Base-by-base conservation (phyloP, 805 yeast genomes). In the Hanseniaspora pseudoguilliermondii region DNA sequence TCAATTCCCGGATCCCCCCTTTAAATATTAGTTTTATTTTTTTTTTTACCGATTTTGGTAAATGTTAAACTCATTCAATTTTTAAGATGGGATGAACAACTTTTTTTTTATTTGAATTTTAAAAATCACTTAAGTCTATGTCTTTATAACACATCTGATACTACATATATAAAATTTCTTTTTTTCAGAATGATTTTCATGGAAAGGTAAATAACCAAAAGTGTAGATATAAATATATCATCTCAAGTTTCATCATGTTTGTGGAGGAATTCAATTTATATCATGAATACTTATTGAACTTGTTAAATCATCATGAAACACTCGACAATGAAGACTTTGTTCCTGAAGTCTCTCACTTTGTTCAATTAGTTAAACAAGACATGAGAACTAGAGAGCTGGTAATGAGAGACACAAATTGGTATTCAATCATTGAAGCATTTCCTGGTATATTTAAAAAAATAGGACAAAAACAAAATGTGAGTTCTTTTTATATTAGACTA, bases 1-100 rank as follows among this genome's bases (percentile, higher is more conserved):
- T 73, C 75, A 72, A 72, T 73, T 73, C 76, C 76, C 76, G 49
- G 58, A 44, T 44, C 51, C 55, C 58, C 58, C 58, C 58, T 55
- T 38, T 47, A n/a, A 27, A 13, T 13, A 46, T 46, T 46, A 46
- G 20, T 20, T 9, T 11, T 39, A 36, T n/a, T 25, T 43, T 54
- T 48, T 55, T 36, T 54, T 34, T 48, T 48, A 38, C 18, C n/a
- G 18, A 36, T 32, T 35, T 42, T 32, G 3, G 32, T 35, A 18
- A 16, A 21, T 2, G 16, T 25, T 48, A 38, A 23, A 38, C 15
- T 23, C 10, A 32, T n/a, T 7, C 0, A 20, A 29, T 25, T 16
- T 44, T 25, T 15, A 11, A 10, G 15, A 32, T 32, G 13, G 29
- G 20, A 27, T 20, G 15, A 3, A 13, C 8, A 21, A n/a, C 16